Evolutionary conservation across 2,329 filamentous ascomycete genomes (phyloP), one percentile per base, ranked within the genome.

Genomic region (Xylariaceae sp.): DNA sequence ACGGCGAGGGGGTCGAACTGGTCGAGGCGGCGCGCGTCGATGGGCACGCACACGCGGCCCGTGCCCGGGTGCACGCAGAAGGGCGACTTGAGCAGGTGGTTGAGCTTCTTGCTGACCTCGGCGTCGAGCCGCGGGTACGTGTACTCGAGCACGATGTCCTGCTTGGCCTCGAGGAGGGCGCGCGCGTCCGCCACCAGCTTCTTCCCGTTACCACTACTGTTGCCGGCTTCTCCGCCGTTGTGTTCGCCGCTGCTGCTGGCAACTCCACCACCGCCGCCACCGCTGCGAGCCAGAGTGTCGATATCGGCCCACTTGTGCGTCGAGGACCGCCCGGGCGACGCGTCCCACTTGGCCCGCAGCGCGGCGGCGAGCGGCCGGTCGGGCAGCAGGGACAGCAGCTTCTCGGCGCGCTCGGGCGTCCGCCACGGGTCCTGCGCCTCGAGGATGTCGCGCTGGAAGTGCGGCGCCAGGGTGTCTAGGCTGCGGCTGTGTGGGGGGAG

Each of bases 21-120:
- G 31, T 92, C 86, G 1, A 90, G 72, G 5, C 64, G 68, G 22
- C 66, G 64, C 1, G 77, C 74, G 55, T 96, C 85, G 50, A 98
- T 96, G 2, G 92, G 92, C 32, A 98, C 92, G 64, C 92, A 98
- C 5, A 98, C 86, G 35, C 90, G 69, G 1, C 92, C 90, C 0
- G 92, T 98, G 13, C 88, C 88, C 0, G 92, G 92, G 57, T 98
- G 92, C 23, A 98, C 81, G 40, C 95, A 90, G 53, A 98, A 98
- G 1, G 92, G 92, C 42, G 82, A 89, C 59, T 98, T 98, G 49
- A 98, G 79, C 71, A 98, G 77, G 72, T 98, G 92, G 65, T 95
- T 96, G 37, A 94, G 77, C 58, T 95, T 94, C 69, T 96, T 96
- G 55, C 84, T 92, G 56, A 98, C 92, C 60, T 94, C 88, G 41